A percentile compares a stretch with the other conserved stretches of the same genome.
Conservation (phyloP, 2,329 filamentous ascomycete species). For the Colletotrichum magnum region DNA sequence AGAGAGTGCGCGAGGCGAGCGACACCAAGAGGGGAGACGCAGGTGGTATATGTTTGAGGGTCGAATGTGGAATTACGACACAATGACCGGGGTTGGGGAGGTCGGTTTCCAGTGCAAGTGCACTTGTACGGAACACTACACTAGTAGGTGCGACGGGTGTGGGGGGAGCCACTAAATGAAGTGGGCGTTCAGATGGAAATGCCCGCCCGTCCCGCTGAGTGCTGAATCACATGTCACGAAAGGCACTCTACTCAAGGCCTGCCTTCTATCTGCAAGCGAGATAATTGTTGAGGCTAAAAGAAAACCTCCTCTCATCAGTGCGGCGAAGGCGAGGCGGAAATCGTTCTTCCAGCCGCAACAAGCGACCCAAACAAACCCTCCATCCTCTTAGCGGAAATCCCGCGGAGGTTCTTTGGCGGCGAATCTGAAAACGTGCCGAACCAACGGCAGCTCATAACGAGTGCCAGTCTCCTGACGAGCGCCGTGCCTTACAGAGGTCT, state of each 20-base stretch:
- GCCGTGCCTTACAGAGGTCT: not conserved
- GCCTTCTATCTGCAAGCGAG: not conserved
- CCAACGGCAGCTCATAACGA: not conserved
- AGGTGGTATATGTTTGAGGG: constrained; percentile 18
- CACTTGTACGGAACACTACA: too few species aligned
- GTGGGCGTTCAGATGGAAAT: constrained; percentile 25
- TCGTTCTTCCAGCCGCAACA: too few species aligned
- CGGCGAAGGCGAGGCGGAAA: too few species aligned
- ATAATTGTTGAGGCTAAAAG: constrained; percentile 22
- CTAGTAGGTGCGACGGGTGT: not conserved
- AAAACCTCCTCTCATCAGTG: too few species aligned
- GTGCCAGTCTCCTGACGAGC: not conserved
- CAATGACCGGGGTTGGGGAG: constrained; percentile 16
- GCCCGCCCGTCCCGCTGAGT: constrained; percentile 28
- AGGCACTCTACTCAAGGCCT: not conserved
- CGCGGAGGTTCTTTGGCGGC: too few species aligned
- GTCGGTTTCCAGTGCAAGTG: constrained; percentile 22
- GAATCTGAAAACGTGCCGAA: too few species aligned
- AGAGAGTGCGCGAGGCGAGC: not conserved
- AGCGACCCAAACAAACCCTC: too few species aligned
- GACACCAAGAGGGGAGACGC: constrained; percentile 1
- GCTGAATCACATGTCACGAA: constrained; percentile 26
- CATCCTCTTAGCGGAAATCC: too few species aligned
- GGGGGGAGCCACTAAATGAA: constrained; percentile 19
- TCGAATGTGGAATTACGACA: constrained; percentile 35